Base-by-base conservation (phyloP, 2,329 filamentous ascomycete genomes). In the Colletotrichum sidae region DNA sequence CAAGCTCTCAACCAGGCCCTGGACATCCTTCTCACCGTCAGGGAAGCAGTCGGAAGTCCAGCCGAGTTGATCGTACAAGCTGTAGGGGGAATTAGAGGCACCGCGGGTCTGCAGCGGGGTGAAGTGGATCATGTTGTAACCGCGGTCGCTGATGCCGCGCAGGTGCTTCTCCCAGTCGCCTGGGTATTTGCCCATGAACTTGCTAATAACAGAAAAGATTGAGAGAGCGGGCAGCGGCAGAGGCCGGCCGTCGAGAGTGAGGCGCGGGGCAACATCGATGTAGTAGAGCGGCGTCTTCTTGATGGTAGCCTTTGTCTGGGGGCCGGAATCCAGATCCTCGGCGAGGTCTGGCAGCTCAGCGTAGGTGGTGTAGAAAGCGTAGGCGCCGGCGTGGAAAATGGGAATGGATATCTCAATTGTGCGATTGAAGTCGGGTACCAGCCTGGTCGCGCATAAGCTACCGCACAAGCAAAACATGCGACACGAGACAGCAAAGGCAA, bases 111-210 rank as follows among this genome's bases (percentile, higher is more conserved):
- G 96, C 70, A 99, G 83, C 9, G 96, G 96, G 2, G 96, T 97
- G 77, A 99, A 99, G 78, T 99, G 96, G 66, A 99, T 89, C 94
- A 98, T 97, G 80, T 99, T 99, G 84, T 99, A 99, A 50, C 94
- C 94, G 67, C 96, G 87, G 72, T 92, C 88, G 75, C 92, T 92
- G 76, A 99, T 97, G 35, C 96, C 94, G 61, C 87, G 86, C 62
- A 99, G 81, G 76, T 98, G 95, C 55, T 88, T 91, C 75, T 97
- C 89, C 94, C 95, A 99, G 73, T 97, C 92, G 13, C 84, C 84
- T 0, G 95, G 93, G 74, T 96, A 97, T 74, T 90, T 90, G 68
- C 96, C 96, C 93, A 99, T 96, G 80, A 97, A 97, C 80, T 99
- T 99, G 75, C 95, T 97, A 68, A 99, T 92, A 60, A 95, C 86